Base-by-base conservation (phyloP, 2,329 filamentous ascomycete species). In the Hypoxylon sp. region DNA sequence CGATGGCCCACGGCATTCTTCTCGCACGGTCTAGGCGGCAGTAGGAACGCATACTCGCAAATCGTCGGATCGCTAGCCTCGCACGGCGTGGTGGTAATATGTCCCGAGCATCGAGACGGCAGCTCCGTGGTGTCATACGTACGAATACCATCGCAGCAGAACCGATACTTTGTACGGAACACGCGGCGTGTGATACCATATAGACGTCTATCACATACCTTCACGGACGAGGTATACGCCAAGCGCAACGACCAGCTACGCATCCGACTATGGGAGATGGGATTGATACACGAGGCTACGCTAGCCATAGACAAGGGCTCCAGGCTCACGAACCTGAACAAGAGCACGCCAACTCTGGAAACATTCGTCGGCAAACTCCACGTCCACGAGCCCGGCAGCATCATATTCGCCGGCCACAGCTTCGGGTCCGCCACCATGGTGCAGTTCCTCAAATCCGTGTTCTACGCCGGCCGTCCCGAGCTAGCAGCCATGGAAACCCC, bases 1-100 rank as follows among this genome's bases (percentile, higher is more conserved):
- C 76, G 83, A 73, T 94, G 89, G 87, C 90, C 91, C 0, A 88
- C 90, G 0, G 85, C 91, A 75, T 77, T 96, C 56, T 95, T 96
- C 71, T 94, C 90, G 1, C 91, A 96, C 67, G 91, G 91, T 1
- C 77, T 96, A 1, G 91, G 89, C 26, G 91, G 91, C 26, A 87
- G 83, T 52, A 81, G 89, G 59, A 94, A 94, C 64, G 84, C 89
- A 7, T 96, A 96, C 73, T 93, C 89, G n/a, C 87, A 92, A 65
- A 74, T 95, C 16, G 87, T 82, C 12, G 89, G 89, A 11, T 90
- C 89, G 0, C 73, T 96, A 19, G 89, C 91, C 3, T 91, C 88
- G 13, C 86, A 94, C 64, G 91, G 91, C 29, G 78, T 92, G 15
- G 83, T 94, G 5, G 90, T 95, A 2, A 75, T 93, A 43, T 91